Conservation (phyloP, 2,329 filamentous ascomycete genomes). For the Aspergillus transmontanensis region DNA sequence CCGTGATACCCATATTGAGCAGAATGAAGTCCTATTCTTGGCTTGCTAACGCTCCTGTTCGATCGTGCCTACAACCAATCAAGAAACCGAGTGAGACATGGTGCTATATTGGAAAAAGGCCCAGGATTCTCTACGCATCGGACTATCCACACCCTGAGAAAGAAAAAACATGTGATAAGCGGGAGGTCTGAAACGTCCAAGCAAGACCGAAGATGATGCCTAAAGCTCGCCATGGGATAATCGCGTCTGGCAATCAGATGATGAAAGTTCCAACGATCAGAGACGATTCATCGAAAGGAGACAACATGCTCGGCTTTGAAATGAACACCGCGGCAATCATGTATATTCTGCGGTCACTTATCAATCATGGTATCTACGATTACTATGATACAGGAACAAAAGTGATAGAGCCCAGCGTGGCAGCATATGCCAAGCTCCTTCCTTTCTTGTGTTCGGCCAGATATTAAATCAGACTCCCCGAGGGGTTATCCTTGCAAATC, state of each 20-base stretch:
- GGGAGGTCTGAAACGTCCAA: no score
- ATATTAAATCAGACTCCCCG: not conserved
- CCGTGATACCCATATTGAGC: not conserved
- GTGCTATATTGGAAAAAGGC: not conserved
- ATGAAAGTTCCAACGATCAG: not conserved
- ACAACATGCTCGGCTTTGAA: not conserved
- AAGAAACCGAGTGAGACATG: not conserved
- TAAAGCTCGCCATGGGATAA: not conserved
- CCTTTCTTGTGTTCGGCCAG: not conserved
- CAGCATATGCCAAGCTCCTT: not conserved
- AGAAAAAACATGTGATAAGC: not conserved
- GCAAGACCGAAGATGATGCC: not conserved
- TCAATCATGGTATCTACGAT: not conserved
- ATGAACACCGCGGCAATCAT: not conserved
- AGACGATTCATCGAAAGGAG: not conserved
- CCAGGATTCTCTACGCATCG: not conserved
- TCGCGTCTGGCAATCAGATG: not conserved
- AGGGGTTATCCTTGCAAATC: not conserved
- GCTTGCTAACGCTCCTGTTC: not conserved
- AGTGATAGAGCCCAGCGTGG: not conserved
- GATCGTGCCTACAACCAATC: not conserved
- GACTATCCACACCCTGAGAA: not conserved
- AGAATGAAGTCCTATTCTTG: not conserved
- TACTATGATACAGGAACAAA: conserved; percentile 3
- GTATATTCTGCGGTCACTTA: not conserved